Conservation (phyloP, 495 filamentous ascomycete genomes). For the Xylaria castorea region DNA sequence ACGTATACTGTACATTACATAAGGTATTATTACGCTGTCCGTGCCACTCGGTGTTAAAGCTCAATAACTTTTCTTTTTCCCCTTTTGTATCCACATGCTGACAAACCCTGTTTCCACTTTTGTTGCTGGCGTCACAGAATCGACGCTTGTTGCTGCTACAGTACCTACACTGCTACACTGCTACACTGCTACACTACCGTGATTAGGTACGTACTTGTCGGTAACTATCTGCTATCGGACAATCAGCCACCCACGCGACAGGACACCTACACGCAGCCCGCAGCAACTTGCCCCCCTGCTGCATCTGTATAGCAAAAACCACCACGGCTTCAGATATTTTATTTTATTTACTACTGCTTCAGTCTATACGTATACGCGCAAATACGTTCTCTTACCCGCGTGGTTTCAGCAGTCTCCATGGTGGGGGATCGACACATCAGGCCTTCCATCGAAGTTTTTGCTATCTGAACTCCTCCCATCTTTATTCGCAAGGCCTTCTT, state of each 20-base stretch:
- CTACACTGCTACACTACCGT: neutral
- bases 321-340: neutral
- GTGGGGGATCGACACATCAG: conserved; percentile 20
- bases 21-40: conserved; percentile 20
- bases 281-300: conserved; percentile 9
- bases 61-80: conserved; percentile 16
- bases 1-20: conserved; percentile 23
- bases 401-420: neutral
- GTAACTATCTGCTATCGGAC: conserved; percentile 12
- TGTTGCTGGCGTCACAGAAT: conserved; percentile 19
- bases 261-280: conserved; percentile 23
- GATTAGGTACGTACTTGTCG: neutral
- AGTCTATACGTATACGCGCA: neutral
- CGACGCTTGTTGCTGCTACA: neutral
- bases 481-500: neutral
- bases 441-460: neutral
- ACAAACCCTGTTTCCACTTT: conserved; percentile 6
- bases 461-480: conserved; percentile 1
- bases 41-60: conserved; percentile 7
- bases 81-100: conserved; percentile 16
- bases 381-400: neutral
- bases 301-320: conserved; percentile 21
- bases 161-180: neutral
- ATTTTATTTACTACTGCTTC: neutral
- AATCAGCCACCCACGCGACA: conserved; percentile 14